These are phyloP conservation scores for Rosa multiflora DNA, from an alignment of 306 rosid species.

Conservation along the genomic window DNA sequence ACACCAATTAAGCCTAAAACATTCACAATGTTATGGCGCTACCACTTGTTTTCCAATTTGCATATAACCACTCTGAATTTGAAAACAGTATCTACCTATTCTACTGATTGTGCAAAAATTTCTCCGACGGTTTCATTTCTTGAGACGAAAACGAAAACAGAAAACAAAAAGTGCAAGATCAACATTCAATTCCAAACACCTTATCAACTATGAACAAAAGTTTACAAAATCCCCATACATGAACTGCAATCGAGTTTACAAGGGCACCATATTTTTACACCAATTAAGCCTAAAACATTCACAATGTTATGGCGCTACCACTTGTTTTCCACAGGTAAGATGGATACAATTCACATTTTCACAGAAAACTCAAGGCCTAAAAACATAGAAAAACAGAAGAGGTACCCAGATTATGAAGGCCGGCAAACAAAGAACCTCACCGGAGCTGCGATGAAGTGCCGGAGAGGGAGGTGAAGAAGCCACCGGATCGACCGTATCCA, in stretches of 20 bases:
- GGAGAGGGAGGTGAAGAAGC: background rate
- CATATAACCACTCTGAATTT: background rate
- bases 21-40: background rate
- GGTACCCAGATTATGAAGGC: constrained; percentile 17
- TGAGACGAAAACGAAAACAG: too few species aligned
- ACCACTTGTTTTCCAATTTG: background rate
- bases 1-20: background rate
- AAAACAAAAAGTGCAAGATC: too few species aligned
- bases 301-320: background rate
- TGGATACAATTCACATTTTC: background rate
- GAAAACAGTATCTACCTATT: background rate
- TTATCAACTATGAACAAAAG: background rate
- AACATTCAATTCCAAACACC: too few species aligned
- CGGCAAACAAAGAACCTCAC: constrained; percentile 34
- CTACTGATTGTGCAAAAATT: background rate
- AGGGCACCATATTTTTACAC: background rate
- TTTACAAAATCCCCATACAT: background rate
- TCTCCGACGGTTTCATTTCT: too few species aligned
- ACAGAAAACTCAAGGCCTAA: background rate
- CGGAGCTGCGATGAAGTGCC: background rate
- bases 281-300: background rate
- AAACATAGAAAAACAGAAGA: background rate
- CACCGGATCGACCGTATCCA: background rate
- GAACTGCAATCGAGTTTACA: background rate
- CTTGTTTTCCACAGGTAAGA: background rate